Evolutionary conservation across 2,329 filamentous ascomycete genomes (phyloP), one percentile per base, ranked within the genome.

Genomic region (Fusarium sp.): DNA sequence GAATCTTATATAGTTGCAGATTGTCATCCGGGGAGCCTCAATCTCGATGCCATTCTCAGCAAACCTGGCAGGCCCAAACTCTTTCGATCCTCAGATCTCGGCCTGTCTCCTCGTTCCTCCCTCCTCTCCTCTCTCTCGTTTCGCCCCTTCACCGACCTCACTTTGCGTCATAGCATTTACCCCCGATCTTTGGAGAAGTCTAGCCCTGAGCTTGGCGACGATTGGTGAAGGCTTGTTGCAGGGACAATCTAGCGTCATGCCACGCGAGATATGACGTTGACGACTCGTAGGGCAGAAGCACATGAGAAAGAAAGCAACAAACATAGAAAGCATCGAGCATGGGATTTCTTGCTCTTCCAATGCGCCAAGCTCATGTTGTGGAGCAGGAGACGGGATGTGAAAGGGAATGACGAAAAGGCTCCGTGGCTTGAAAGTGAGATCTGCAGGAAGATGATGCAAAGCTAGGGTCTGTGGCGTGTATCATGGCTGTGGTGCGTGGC

Each of bases 81-180:
- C 46, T 52, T 66, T 63, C 49, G 16, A 39, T 60, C 39, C 38
- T 61, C 55, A 41, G 29, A 49, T 49, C 46, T 49, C 29, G 25
- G 25, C 27, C 27, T 48, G 14, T 48, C 57, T 25, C 66, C 42
- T 18, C n/a, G 39, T 42, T 42, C 39, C n/a, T 18, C n/a, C 44
- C 41, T 60, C 52, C 33, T 56, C 16, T 29, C 27, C 35, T 37
- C 33, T 38, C 37, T 49, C 27, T 23, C 21, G 55, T 48, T 12
- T 33, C 19, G 58, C 60, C 60, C 63, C 58, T 57, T 63, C 54
- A 66, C 62, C 70, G 38, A 72, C 73, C 69, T 76, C 72, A 74
- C 70, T 58, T 31, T 72, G 63, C 76, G 76, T 78, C 76, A 78
- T 78, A 72, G 76, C 69, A 59, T 65, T 54, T 64, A 58, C 54